These are phyloP conservation scores for Bryoerythrophyllum caledonicum DNA, from an alignment of 225 moss, liverwort and hornwort species.

Conservation along the genomic window DNA sequence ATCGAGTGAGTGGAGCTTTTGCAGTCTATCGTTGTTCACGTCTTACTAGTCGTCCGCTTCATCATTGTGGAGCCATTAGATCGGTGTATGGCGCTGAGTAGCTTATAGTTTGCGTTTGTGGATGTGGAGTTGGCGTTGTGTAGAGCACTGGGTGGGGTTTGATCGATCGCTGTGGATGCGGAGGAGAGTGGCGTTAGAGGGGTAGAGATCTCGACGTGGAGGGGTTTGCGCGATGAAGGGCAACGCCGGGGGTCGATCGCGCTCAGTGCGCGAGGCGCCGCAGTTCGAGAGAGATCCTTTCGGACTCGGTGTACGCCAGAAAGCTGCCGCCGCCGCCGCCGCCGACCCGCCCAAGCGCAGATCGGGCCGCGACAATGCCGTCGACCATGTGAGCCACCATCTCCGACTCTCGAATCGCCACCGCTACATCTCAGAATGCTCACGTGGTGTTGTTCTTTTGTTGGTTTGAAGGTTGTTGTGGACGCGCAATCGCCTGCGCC, in stretches of 20 bases:
- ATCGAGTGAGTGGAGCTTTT: not conserved
- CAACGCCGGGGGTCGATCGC: conserved; percentile 40
- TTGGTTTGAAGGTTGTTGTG: conserved; percentile 18
- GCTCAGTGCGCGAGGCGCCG: conserved; percentile 49
- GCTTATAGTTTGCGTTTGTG: not conserved
- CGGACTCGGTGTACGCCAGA: conserved; percentile 56
- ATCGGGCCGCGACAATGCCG: conserved; percentile 48
- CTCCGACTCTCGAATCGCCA: too few species aligned
- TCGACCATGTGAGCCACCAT: conserved; percentile 36
- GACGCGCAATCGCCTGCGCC: conserved; percentile 59
- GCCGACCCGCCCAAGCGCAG: conserved; percentile 54
- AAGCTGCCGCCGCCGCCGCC: conserved; percentile 25
- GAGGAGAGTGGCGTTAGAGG: not conserved
- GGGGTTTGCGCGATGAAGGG: conserved; percentile 37
- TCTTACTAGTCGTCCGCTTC: not conserved
- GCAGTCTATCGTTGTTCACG: not conserved
- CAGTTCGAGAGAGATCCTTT: conserved; percentile 77
- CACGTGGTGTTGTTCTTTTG: not conserved
- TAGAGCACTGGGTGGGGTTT: not conserved
- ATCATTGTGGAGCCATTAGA: not conserved
- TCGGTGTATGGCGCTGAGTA: not conserved
- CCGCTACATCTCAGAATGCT: not conserved
- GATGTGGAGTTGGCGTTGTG: not conserved
- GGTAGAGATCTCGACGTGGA: not conserved
- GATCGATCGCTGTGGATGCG: not conserved